Base-by-base conservation (phyloP, 352 stramenopile species). In the Phytopythium helicoides region DNA sequence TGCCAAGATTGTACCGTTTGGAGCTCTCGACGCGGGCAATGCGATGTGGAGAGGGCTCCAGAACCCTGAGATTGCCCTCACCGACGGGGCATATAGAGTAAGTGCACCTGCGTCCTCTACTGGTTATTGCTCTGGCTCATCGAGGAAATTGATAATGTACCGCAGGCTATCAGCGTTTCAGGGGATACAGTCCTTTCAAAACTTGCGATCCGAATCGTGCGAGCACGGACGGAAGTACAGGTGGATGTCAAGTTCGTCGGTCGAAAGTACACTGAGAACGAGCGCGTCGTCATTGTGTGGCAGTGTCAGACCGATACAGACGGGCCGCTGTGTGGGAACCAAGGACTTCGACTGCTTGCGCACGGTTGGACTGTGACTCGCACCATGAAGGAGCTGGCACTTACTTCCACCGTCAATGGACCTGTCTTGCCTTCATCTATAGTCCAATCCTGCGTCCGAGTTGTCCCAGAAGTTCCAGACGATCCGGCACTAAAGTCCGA, bases 291-390 rank as follows among this genome's bases (percentile, higher is more conserved):
- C 6, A 34, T 69, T 10, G 47, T 69, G 7, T 69, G 56, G 61
- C 40, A 49, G 1, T 52, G 40, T 3, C 38, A 64, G 10, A 28
- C 59, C 19, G 55, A 64, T 22, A 58, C 61, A 0, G 47, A 33
- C 54, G 18, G 47, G 36, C 23, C 38, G 46, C 39, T 48, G 6
- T 35, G 60, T 58, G 14, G 48, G 22, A 21, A 45, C 33, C 6
- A 47, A 57, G 47, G 61, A 26, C 31, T 69, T 6, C 36, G 52
- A 5, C 58, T 72, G 21, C 45, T 63, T 28, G 51, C 62, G 7
- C 44, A 41, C 10, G 64, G 64, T 18, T 68, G 53, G 52, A 73
- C 55, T 10, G 54, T 73, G 47, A 46, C 68, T 38, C 31, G 33
- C 11, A 31, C 21, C 3, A 21, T 15, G 6, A 14, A 6, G 16